Evolutionary conservation across 2,329 filamentous ascomycete species (phyloP), one percentile per base, ranked within the genome.

Genomic region (Diaporthe eres): DNA sequence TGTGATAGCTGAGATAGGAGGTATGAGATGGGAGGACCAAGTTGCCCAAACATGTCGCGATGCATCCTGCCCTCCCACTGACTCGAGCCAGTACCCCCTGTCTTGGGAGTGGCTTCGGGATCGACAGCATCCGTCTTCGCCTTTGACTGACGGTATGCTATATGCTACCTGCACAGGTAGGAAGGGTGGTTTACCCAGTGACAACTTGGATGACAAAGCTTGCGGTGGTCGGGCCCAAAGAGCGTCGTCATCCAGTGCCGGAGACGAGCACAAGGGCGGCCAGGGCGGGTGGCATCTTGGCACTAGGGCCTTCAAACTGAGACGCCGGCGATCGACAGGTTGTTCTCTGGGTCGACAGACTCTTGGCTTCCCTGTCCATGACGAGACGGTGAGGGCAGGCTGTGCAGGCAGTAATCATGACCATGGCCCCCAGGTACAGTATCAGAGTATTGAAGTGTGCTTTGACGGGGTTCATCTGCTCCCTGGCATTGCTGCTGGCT

Each of bases 241-340:
- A 39, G 44, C 44, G 63, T 68, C 63, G 63, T 68, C 63, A 53
- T 53, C 47, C 63, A 51, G 61, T 49, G 61, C 61, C 17, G 19
- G 42, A 49, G 28, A 34, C 2, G 1, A n/a, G 61, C 42, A 37
- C 31, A 4, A 19, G 28, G 19, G 55, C 55, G 25, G 12, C 44
- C 44, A 34, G 28, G 31, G 19, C 47, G 34, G 31, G 34, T 70
- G 47, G 65, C 49, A 70, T 42, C 65, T 70, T 70, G 65, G 65
- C 65, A 70, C 65, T 55, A 70, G 49, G 15, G 31, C 63, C 28
- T 51, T n/a, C 49, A 70, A 28, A 70, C 65, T 55, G 65, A 70
- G 65, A 70, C 65, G 47, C 12, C 13, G 65, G 65, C 34, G 65
- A 70, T 70, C 8, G 34, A 39, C 49, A 55, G 34, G 17, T 15